Percentiles rank a stretch among this genome's conserved stretches.
These are phyloP conservation scores for Aspergillus sp. DNA, from an alignment of 2,329 filamentous ascomycete species.

Conservation along the genomic window DNA sequence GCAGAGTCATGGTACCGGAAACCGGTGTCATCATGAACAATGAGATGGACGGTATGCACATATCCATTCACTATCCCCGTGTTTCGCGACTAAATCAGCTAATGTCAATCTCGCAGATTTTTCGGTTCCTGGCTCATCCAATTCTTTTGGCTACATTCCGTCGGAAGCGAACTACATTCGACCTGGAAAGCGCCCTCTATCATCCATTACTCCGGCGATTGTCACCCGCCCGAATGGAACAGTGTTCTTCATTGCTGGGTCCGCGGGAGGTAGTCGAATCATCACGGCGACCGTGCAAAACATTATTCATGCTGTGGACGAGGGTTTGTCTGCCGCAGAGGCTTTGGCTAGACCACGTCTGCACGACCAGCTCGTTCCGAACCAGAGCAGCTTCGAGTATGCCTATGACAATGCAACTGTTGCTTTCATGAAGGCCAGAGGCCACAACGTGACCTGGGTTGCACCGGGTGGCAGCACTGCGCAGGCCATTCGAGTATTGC, in stretches of 20 bases:
- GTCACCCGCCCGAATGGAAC: constrained; percentile 65
- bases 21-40: constrained; percentile 77
- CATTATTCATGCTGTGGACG: constrained; percentile 70
- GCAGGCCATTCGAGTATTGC: constrained; percentile 64
- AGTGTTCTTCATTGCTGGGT: constrained; percentile 69
- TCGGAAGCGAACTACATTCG: constrained; percentile 78
- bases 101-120: constrained; percentile 73
- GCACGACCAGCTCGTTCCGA: constrained; percentile 80
- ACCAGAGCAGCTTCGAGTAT: constrained; percentile 66
- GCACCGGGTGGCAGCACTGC: constrained; percentile 64
- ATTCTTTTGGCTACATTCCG: constrained; percentile 83
- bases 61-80: not conserved
- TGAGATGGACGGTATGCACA: constrained; percentile 57
- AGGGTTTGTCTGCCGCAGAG: constrained; percentile 57
- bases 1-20: constrained; percentile 72
- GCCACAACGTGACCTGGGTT: constrained; percentile 73
- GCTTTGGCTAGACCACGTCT: constrained; percentile 68
- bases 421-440: constrained; percentile 60
- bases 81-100: not conserved
- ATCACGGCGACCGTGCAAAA: constrained; percentile 76
- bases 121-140: constrained; percentile 72
- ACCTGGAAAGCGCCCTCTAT: constrained; percentile 77
- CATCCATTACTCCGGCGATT: constrained; percentile 78
- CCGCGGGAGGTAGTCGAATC: constrained; percentile 80
- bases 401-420: constrained; percentile 65